Evolutionary conservation across 257 asterid species (phyloP).

Genomic region (Solanum commersonii): DNA sequence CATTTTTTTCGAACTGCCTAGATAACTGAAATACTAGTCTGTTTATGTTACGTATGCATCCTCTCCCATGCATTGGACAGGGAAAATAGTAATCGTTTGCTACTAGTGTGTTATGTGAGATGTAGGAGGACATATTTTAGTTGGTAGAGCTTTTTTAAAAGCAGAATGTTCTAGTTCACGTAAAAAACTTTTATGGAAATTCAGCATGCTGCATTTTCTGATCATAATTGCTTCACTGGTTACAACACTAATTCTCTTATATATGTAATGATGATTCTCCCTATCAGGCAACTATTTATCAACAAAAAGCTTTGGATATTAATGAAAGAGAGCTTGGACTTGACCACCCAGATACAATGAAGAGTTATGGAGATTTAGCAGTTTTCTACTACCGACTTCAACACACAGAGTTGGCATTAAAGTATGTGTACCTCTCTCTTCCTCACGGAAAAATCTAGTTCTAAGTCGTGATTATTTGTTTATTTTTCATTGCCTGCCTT

Average conservation of each 20-base stretch:
- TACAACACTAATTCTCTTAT: background rate
- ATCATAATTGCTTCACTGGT: background rate
- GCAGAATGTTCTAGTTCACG: background rate
- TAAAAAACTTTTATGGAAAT: background rate
- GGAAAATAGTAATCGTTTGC: background rate
- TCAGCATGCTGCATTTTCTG: background rate
- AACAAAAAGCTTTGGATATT: constrained; percentile 95
- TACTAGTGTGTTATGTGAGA: background rate
- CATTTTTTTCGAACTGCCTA: background rate
- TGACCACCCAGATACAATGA: constrained; percentile 99
- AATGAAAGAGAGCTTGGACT: constrained; percentile 98
- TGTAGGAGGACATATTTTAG: background rate
- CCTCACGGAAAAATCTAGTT: background rate
- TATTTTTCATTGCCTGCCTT: background rate
- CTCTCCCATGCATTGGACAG: background rate
- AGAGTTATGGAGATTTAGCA: constrained; percentile 97
- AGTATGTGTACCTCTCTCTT: constrained; percentile 36
- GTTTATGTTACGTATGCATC: background rate
- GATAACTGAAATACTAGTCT: background rate
- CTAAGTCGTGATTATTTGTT: background rate
- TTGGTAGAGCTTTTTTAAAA: background rate
- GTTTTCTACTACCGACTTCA: constrained; percentile 99
- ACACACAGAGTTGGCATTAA: constrained; percentile 91
- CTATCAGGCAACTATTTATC: constrained; percentile 82
- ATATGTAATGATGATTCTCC: background rate